These are phyloP conservation scores for Epichloe gansuensis DNA, from an alignment of 2,329 filamentous ascomycete species.

Conservation along the genomic window DNA sequence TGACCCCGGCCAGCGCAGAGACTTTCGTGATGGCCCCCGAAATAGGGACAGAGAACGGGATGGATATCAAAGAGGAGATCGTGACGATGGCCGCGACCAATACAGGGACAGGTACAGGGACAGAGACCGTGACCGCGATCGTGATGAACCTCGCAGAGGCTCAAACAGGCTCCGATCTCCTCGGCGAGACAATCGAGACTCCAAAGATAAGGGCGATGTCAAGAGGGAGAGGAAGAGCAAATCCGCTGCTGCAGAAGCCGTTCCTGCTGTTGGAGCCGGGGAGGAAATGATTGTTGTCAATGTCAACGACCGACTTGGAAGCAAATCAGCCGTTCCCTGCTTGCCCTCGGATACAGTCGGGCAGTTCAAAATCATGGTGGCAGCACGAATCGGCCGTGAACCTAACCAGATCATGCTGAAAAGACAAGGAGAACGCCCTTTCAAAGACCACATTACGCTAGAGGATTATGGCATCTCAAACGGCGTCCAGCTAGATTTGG, in stretches of 20 bases:
- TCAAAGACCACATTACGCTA: constrained; percentile 79
- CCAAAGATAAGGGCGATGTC: constrained; percentile 21
- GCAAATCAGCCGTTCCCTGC: constrained; percentile 89
- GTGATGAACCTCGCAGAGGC: constrained; percentile 6
- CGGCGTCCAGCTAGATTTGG: constrained; percentile 59
- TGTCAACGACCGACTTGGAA: constrained; percentile 89
- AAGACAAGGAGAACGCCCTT: constrained; percentile 81
- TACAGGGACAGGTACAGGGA: constrained; percentile 11
- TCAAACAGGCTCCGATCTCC: constrained; percentile 10
- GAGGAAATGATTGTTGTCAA: constrained; percentile 90
- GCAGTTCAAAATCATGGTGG: constrained; percentile 84
- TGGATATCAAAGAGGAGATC: constrained; percentile 13
- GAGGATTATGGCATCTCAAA: constrained; percentile 92
- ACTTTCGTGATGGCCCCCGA: constrained; percentile 32
- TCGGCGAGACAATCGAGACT: constrained; percentile 14
- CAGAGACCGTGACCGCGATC: constrained; percentile 16
- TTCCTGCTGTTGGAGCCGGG: constrained; percentile 19
- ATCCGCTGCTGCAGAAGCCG: constrained; percentile 12
- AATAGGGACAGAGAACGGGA: constrained; percentile 18
- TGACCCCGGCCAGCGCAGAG: constrained; percentile 25
- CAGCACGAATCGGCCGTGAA: constrained; percentile 74
- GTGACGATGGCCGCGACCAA: constrained; percentile 18
- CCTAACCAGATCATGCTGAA: constrained; percentile 87
- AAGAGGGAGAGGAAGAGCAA: constrained; percentile 24
- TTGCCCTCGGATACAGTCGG: constrained; percentile 72